phyloP scores from a whole-genome alignment of 495 filamentous ascomycete genomes.

The Neurospora sp. region DNA sequence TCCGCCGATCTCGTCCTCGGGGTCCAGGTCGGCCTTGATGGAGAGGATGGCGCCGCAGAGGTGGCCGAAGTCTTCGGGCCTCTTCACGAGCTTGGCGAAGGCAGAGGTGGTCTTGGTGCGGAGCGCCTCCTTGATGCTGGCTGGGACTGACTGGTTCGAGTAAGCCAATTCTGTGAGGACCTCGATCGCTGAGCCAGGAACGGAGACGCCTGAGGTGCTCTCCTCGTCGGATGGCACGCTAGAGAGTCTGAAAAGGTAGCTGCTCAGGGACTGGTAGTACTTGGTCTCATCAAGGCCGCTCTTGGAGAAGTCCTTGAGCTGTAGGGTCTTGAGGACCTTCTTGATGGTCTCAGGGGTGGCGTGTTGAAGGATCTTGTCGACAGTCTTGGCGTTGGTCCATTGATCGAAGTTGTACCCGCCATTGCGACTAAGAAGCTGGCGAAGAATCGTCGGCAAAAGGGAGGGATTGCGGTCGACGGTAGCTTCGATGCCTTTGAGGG shows the following conservation, averaged over 20 bases:
- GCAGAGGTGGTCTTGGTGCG: conserved; percentile 51
- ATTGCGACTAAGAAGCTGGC: conserved; percentile 53
- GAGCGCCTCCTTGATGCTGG: conserved; percentile 56
- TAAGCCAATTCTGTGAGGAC: conserved; percentile 40
- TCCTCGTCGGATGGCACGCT: conserved; percentile 15
- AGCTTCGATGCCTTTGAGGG: conserved; percentile 54
- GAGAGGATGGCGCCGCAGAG: conserved; percentile 38
- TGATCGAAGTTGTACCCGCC: conserved; percentile 77
- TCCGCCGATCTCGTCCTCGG: conserved; percentile 48
- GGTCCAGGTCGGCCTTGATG: conserved; percentile 43
- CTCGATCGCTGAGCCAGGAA: conserved; percentile 30
- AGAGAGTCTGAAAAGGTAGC: conserved; percentile 40
- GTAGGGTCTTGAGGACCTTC: conserved; percentile 33
- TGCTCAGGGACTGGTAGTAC: conserved; percentile 40
- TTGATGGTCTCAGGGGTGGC: conserved; percentile 45
- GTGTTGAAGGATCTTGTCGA: conserved; percentile 61
- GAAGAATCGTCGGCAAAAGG: conserved; percentile 49
- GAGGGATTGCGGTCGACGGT: conserved; percentile 56
- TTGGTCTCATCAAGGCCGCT: conserved; percentile 27
- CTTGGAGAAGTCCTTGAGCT: conserved; percentile 20
- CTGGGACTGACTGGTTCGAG: conserved; percentile 42
- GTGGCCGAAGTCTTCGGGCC: conserved; percentile 43
- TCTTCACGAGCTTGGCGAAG: conserved; percentile 59
- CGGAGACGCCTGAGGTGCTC: conserved; percentile 17
- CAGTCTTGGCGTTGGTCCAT: conserved; percentile 77